phyloP scores from a whole-genome alignment of 2,329 filamentous ascomycete species.

The Talaromyces funiculosus region DNA sequence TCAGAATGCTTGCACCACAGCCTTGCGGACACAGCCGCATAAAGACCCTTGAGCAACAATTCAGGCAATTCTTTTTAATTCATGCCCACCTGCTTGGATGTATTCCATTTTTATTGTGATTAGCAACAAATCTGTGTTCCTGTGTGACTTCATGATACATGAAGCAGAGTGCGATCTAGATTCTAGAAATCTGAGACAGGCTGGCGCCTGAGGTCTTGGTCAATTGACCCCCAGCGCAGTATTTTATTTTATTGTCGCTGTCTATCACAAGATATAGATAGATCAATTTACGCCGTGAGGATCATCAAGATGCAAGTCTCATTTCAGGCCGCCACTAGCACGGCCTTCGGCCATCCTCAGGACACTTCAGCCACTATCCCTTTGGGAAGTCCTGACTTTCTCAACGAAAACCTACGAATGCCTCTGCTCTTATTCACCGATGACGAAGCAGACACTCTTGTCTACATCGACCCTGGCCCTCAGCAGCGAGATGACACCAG shows the following conservation, averaged over 20 bases:
- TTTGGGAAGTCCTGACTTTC: background rate
- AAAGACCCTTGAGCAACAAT: background rate
- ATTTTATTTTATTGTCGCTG: too few species aligned
- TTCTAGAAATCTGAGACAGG: background rate
- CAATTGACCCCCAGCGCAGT: too few species aligned
- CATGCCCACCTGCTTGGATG: background rate
- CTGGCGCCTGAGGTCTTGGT: background rate
- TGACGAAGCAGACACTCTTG: slow-evolving; percentile 32
- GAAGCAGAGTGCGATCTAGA: background rate
- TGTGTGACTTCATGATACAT: background rate
- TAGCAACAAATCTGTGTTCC: background rate
- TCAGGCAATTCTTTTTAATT: background rate
- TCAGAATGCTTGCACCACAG: background rate
- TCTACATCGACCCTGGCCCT: slow-evolving; percentile 32
- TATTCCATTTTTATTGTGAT: background rate
- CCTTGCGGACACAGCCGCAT: background rate
- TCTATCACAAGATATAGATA: background rate
- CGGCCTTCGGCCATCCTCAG: background rate
- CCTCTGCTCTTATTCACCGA: slow-evolving; percentile 19
- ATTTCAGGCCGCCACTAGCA: background rate
- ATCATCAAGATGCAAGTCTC: background rate
- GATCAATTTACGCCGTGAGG: background rate
- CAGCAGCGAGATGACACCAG: slow-evolving; percentile 2
- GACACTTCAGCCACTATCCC: background rate
- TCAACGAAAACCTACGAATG: slow-evolving; percentile 11